Evolutionary conservation across 805 yeast genomes (phyloP).

Genomic region (Myxozyma nipponensis): DNA sequence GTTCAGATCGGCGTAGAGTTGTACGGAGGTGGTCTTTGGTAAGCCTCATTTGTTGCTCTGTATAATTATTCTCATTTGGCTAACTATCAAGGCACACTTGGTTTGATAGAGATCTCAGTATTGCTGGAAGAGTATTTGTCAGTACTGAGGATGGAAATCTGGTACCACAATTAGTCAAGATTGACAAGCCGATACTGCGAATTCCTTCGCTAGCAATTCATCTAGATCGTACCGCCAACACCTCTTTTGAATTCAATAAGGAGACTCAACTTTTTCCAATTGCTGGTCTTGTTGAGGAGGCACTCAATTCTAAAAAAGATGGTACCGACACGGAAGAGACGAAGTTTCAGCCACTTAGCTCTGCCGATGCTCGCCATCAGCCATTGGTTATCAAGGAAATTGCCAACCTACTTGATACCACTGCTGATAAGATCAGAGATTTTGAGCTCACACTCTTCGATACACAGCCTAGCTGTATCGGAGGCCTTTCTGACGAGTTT

Average conservation of each 20-base stretch:
- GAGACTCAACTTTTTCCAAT: conserved; percentile 85
- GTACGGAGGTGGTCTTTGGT: conserved; percentile 93
- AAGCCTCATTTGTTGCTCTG: background rate
- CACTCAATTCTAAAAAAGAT: conserved; percentile 35
- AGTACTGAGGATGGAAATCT: conserved; percentile 40
- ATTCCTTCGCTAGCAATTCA: conserved; percentile 96
- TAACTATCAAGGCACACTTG: conserved; percentile 82
- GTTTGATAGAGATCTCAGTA: conserved; percentile 89
- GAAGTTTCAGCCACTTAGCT: conserved; percentile 58
- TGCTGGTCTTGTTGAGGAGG: conserved; percentile 56
- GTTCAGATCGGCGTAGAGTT: conserved; percentile 88
- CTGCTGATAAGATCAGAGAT: conserved; percentile 64
- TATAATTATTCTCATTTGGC: background rate
- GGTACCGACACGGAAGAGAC: conserved; percentile 31
- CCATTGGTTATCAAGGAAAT: conserved; percentile 62
- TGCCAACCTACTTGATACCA: conserved; percentile 58
- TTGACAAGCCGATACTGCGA: conserved; percentile 77
- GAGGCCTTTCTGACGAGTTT: conserved; percentile 88
- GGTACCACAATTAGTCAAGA: conserved; percentile 67
- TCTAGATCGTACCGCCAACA: conserved; percentile 69
- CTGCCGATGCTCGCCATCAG: conserved; percentile 72
- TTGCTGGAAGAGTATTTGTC: conserved; percentile 89
- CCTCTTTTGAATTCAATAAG: conserved; percentile 81
- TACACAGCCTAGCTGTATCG: conserved; percentile 74
- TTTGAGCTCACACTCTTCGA: conserved; percentile 85